Evolutionary conservation across 2,329 filamentous ascomycete species (phyloP).

Genomic region (Calonectria multiphialidica): DNA sequence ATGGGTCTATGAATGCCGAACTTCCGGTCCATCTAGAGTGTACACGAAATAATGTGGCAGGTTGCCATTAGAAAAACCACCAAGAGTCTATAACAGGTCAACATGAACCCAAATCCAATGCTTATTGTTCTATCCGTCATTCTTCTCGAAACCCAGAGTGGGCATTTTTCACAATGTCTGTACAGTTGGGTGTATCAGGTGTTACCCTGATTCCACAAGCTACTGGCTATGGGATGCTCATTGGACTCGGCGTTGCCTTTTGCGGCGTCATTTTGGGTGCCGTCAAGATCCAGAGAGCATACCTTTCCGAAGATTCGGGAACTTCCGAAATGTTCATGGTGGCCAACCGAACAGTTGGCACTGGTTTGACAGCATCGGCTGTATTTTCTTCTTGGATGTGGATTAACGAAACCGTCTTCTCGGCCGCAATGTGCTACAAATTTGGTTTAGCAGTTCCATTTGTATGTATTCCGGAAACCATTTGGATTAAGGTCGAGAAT

Average conservation of each 20-base stretch:
- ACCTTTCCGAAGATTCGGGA: constrained; percentile 2
- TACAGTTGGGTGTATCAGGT: neutral
- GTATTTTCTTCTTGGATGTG: constrained; percentile 25
- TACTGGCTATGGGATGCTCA: constrained; percentile 16
- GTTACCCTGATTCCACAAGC: neutral
- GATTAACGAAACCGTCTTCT: constrained; percentile 17
- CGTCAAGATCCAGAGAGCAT: constrained; percentile 11
- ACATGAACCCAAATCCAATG: neutral
- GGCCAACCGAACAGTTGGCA: constrained; percentile 21
- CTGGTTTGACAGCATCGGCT: constrained; percentile 21
- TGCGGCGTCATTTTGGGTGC: constrained; percentile 11
- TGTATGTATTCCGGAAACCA: neutral
- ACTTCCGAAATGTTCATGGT: constrained; percentile 18
- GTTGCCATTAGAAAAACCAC: neutral
- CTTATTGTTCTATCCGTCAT: neutral
- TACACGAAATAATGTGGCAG: neutral
- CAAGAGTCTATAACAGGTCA: neutral
- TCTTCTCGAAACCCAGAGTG: neutral
- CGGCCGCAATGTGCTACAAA: constrained; percentile 11
- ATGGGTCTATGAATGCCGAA: neutral
- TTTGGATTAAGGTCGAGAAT: neutral
- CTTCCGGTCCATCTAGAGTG: neutral
- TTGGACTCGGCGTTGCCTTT: constrained; percentile 9
- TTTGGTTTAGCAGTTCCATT: constrained; percentile 8
- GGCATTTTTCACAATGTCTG: neutral